Evolutionary conservation across 2,329 filamentous ascomycete genomes (phyloP).

Genomic region (Pochonia chlamydosporia): DNA sequence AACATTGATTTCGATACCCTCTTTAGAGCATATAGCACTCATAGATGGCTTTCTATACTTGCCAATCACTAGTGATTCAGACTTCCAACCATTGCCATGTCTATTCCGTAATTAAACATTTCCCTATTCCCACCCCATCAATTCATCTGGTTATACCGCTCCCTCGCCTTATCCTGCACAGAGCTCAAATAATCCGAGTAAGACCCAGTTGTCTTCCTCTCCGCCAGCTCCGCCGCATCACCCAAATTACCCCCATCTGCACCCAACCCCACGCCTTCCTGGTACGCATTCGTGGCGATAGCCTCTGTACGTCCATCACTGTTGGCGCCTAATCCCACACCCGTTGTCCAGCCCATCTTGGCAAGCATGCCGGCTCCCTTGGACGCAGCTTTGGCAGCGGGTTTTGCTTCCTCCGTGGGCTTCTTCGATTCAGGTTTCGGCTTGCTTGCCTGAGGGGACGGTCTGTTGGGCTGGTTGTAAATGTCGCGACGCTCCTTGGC

Average conservation of each 20-base stretch:
- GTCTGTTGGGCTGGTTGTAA: slow-evolving; percentile 55
- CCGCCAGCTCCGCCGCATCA: slow-evolving; percentile 59
- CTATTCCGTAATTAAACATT: too few species aligned
- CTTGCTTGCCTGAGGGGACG: slow-evolving; percentile 29
- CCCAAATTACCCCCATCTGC: slow-evolving; percentile 65
- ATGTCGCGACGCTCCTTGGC: slow-evolving; percentile 60
- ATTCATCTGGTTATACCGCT: slow-evolving; percentile 54
- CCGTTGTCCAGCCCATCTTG: slow-evolving; percentile 67
- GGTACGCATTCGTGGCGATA: slow-evolving; percentile 59
- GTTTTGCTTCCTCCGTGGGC: slow-evolving; percentile 13
- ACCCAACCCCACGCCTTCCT: slow-evolving; percentile 63
- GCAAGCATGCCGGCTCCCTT: slow-evolving; percentile 63
- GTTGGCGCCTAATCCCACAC: slow-evolving; percentile 58
- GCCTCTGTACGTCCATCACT: slow-evolving; percentile 58
- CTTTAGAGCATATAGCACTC: neutral
- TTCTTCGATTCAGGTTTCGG: slow-evolving; percentile 25
- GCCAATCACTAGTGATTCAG: neutral
- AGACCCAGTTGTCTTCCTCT: slow-evolving; percentile 52
- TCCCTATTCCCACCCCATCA: too few species aligned
- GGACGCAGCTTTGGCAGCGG: slow-evolving; percentile 32
- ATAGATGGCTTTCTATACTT: neutral
- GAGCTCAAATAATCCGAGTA: slow-evolving; percentile 59
- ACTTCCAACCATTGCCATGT: neutral
- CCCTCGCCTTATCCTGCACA: slow-evolving; percentile 60
- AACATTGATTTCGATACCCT: neutral